phyloP scores from a whole-genome alignment of 225 moss, liverwort and hornwort species.

The Ulota crispa region DNA sequence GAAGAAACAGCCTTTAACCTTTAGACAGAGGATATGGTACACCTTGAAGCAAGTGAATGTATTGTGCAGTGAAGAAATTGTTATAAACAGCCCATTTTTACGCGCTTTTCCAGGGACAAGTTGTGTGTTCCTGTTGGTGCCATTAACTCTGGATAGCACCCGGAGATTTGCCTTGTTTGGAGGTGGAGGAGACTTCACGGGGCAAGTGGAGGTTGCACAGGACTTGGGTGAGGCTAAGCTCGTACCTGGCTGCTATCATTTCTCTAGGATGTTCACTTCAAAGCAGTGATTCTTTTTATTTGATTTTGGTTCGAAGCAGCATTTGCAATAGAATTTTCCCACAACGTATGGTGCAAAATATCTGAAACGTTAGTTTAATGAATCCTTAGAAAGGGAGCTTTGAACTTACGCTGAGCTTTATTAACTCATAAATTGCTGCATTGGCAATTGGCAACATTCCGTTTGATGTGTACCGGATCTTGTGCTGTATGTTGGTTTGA shows the following conservation, averaged over 20 bases:
- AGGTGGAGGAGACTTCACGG: conserved; percentile 61
- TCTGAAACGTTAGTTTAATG: background rate
- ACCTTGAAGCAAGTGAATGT: conserved; percentile 7
- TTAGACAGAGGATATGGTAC: background rate
- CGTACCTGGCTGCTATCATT: background rate
- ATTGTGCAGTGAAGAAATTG: background rate
- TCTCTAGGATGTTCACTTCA: background rate
- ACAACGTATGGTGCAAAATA: conserved; percentile 1
- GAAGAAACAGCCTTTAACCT: background rate
- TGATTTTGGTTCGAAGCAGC: background rate
- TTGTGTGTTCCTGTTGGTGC: conserved; percentile 52
- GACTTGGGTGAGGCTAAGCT: conserved; percentile 45
- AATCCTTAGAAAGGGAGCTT: background rate
- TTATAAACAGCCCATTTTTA: conserved; percentile 13
- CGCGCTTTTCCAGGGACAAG: conserved; percentile 26
- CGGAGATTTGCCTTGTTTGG: conserved; percentile 56
- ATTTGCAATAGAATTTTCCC: background rate
- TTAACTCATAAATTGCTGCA: conserved; percentile 5
- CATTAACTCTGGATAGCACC: conserved; percentile 39
- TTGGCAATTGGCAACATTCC: background rate
- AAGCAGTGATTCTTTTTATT: background rate
- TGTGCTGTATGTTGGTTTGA: background rate
- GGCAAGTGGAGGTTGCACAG: conserved; percentile 53
- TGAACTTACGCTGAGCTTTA: conserved; percentile 4
- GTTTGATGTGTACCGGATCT: background rate